Conservation (phyloP, 2,329 filamentous ascomycete genomes). For the Bipolaris gigantea region DNA sequence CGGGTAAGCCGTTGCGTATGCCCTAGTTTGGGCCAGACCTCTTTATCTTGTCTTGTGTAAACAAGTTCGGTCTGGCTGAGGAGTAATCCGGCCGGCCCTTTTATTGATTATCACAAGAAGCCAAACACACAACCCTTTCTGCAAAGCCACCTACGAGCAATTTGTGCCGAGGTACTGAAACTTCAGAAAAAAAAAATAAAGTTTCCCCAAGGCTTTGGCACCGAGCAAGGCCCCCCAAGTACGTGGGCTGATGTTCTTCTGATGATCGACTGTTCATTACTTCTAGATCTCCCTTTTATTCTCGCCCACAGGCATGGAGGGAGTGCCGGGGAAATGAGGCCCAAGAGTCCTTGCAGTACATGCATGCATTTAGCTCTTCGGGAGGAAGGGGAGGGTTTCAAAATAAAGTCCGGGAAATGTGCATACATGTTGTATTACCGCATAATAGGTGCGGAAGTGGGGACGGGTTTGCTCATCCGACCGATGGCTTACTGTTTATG, state of each 20-base stretch:
- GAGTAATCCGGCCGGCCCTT: not conserved
- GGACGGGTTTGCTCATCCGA: conserved; percentile 5
- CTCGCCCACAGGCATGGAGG: not conserved
- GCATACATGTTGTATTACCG: not conserved
- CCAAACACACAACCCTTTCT: not conserved
- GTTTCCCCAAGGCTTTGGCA: not conserved
- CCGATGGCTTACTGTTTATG: not conserved
- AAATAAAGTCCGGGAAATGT: conserved; percentile 2
- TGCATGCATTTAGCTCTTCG: not conserved
- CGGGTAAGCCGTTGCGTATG: too few species aligned
- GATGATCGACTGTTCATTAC: not conserved
- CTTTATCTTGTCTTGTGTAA: not conserved
- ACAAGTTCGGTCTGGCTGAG: not conserved
- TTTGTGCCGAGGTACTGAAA: conserved; percentile 1
- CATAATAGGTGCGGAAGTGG: conserved; percentile 5
- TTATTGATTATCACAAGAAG: not conserved
- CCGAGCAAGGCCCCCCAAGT: not conserved
- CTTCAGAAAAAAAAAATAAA: not conserved
- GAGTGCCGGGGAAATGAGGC: not conserved
- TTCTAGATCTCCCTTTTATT: conserved; percentile 1
- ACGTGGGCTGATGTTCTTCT: not conserved
- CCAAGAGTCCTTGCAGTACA: not conserved
- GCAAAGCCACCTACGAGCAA: not conserved
- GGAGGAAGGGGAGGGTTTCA: not conserved
- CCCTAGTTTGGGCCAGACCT: not conserved